Conservation (phyloP, 495 filamentous ascomycete genomes). For the Podospora tetraspora region DNA sequence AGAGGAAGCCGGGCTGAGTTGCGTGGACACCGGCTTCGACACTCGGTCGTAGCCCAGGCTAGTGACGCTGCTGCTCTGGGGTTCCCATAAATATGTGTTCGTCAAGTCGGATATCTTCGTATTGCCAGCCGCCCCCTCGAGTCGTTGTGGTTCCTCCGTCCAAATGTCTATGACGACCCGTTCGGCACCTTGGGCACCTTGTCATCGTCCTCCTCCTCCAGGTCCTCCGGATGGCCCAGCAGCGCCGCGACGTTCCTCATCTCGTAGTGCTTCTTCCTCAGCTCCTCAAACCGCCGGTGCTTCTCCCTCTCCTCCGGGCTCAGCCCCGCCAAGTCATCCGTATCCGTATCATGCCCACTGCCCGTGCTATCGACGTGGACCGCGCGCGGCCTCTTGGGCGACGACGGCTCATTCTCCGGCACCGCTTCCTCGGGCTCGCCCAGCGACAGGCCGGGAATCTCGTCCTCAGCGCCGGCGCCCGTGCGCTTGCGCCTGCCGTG, state of each 20-base stretch:
- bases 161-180: slow-evolving; percentile 19
- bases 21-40: neutral
- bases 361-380: slow-evolving; percentile 63
- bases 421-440: slow-evolving; percentile 86
- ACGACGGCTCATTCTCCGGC: slow-evolving; percentile 39
- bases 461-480: slow-evolving; percentile 42
- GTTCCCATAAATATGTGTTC: neutral
- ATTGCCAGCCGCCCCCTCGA: neutral
- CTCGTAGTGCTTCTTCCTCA: slow-evolving; percentile 94
- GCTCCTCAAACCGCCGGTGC: slow-evolving; percentile 82
- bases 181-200: slow-evolving; percentile 34
- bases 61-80: neutral
- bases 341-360: slow-evolving; percentile 48
- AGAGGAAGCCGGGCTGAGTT: neutral
- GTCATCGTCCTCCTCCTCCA: slow-evolving; percentile 34
- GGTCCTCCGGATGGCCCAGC: slow-evolving; percentile 62
- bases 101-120: slow-evolving; percentile 2
- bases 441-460: slow-evolving; percentile 87
- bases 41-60: neutral
- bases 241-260: slow-evolving; percentile 92
- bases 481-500: slow-evolving; percentile 9
- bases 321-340: slow-evolving; percentile 54
- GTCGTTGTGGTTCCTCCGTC: neutral
- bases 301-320: slow-evolving; percentile 79
- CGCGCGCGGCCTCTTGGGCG: slow-evolving; percentile 43